Base-by-base conservation (phyloP, 495 filamentous ascomycete species). In the Eremomyces bilateralis region DNA sequence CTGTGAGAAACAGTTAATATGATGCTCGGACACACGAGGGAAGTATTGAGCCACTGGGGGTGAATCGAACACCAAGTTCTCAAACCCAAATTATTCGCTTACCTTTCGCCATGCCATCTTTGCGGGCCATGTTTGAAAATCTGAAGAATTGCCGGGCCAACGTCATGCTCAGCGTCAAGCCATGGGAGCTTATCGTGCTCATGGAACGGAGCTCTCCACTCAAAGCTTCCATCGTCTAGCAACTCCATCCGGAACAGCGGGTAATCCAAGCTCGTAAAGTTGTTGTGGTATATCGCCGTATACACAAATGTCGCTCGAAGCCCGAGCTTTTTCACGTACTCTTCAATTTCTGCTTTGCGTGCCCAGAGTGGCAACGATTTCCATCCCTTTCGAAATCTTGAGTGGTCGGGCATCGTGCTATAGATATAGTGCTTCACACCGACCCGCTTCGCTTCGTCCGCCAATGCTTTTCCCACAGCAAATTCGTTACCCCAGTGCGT, bases 251-350 rank as follows among this genome's bases (percentile, higher is more conserved):
- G 80, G 57, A 92, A 92, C 4, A 97, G 62, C 1, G 88, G 88
- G 52, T 91, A 94, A 0, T 74, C 78, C 18, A 94, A 63, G 38
- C 76, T 82, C 6, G 84, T 94, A 58, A 97, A 97, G 53, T 97
- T 97, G 54, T 97, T 95, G 58, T 94, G 92, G 61, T 95, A 97
- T 44, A 93, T 93, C 27, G 88, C 88, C 20, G 82, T 77, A 51
- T 94, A 95, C 41, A 73, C 59, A 44, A 65, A 73, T 0, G 63
- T 66, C 37, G 60, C 56, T 0, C 58, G 57, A 10, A 77, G 43
- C 10, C 53, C 59, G 10, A 53, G 34, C 1, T 29, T 8, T 21
- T 58, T 53, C 34, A 73, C 61, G 47, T 76, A 73, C n/a, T 64
- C 50, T 31, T 67, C 71, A 4, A 76, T 57, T 1, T 55, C 39